A percentile compares a stretch with the other conserved stretches of the same genome.
Conservation (phyloP, 768 basidiomycete species). For the Sarcodon sp. region DNA sequence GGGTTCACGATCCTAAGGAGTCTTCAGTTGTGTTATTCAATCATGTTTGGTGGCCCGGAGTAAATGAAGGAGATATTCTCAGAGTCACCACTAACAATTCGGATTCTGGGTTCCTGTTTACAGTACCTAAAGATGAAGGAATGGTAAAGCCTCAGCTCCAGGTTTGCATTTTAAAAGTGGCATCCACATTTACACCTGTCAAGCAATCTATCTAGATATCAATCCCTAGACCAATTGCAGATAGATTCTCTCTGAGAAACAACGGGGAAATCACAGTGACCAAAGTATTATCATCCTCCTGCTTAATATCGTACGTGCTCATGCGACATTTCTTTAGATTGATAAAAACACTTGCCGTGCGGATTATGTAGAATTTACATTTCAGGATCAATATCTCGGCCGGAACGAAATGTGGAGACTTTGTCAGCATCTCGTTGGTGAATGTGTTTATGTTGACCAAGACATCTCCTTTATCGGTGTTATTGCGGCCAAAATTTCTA, state of each 20-base stretch:
- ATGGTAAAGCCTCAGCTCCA: conserved; percentile 52
- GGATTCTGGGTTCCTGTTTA: conserved; percentile 45
- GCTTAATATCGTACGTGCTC: not conserved
- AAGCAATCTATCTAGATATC: conserved; percentile 40
- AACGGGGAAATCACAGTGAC: conserved; percentile 59
- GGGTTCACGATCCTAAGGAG: conserved; percentile 66
- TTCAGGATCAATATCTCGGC: conserved; percentile 92
- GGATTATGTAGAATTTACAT: conserved; percentile 79
- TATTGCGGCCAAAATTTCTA: conserved; percentile 71
- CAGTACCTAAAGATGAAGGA: conserved; percentile 49
- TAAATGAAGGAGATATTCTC: conserved; percentile 63
- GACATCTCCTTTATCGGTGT: conserved; percentile 78
- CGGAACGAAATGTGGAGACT: conserved; percentile 96
- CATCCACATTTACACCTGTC: not conserved
- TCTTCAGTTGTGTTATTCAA: conserved; percentile 52
- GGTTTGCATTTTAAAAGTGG: conserved; percentile 16
- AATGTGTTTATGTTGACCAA: conserved; percentile 75
- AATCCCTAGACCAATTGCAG: conserved; percentile 59
- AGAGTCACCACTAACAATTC: conserved; percentile 35
- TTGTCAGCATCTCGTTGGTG: conserved; percentile 66
- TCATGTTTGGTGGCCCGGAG: conserved; percentile 66
- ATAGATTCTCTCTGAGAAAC: conserved; percentile 57
- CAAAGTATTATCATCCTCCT: conserved; percentile 31
- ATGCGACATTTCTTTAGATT: conserved; percentile 29
- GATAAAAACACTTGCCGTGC: conserved; percentile 50